A percentile compares a stretch with the other conserved stretches of the same genome.
Conservation (phyloP, 2,329 filamentous ascomycete genomes). For the Calycina herbarum region DNA sequence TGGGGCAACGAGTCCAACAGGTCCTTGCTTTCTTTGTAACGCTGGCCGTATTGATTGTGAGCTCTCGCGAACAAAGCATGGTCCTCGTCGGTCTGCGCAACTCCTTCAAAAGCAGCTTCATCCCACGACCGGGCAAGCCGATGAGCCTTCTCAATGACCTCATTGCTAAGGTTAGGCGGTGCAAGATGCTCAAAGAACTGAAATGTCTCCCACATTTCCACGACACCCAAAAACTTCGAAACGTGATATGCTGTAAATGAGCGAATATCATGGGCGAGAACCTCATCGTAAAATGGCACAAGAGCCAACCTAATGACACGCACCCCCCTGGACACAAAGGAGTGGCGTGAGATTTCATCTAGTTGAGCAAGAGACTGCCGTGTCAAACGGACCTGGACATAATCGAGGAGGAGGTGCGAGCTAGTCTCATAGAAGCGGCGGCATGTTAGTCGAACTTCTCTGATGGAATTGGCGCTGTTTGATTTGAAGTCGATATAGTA, state of each 20-base stretch:
- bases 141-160: neutral
- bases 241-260: neutral
- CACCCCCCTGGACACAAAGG: neutral
- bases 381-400: neutral
- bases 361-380: neutral
- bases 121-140: neutral
- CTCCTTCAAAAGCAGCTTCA: neutral
- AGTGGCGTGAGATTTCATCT: neutral
- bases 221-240: neutral
- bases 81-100: neutral
- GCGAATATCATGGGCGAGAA: neutral
- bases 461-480: neutral
- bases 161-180: neutral
- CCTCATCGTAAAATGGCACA: neutral
- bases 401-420: conserved; percentile 3
- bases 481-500: neutral
- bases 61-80: neutral
- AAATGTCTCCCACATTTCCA: neutral
- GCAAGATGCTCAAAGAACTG: neutral
- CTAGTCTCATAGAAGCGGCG: neutral
- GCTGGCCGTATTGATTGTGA: neutral
- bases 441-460: neutral
- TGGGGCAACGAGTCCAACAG: neutral
- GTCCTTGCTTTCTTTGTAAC: neutral
- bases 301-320: neutral